Percentiles rank a stretch among this genome's conserved stretches.
Evolutionary conservation across 805 yeast genomes (phyloP).

Genomic region (Candida ovalis): DNA sequence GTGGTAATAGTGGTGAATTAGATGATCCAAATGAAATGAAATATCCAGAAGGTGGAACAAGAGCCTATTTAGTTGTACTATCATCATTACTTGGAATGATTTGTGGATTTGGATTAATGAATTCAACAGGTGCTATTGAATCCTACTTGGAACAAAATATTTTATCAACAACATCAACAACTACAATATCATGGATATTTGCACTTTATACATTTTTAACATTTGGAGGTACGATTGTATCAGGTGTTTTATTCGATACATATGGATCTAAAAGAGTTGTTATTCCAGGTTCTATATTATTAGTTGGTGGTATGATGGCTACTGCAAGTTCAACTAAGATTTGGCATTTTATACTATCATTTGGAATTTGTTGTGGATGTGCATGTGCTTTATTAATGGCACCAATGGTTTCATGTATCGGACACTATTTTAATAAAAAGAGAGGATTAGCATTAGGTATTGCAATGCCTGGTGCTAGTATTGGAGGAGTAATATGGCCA

Average conservation of each 20-base stretch:
- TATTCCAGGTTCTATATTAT: constrained; percentile 33
- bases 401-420: constrained; percentile 44
- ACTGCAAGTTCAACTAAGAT: constrained; percentile 41
- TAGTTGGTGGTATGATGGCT: constrained; percentile 39
- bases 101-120: constrained; percentile 61
- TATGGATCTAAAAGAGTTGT: constrained; percentile 40
- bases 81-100: constrained; percentile 58
- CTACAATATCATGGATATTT: constrained; percentile 68
- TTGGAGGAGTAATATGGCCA: constrained; percentile 57
- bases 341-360: constrained; percentile 50
- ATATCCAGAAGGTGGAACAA: constrained; percentile 60
- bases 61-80: constrained; percentile 39
- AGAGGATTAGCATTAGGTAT: constrained; percentile 61
- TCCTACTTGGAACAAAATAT: constrained; percentile 56
- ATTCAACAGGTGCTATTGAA: constrained; percentile 64
- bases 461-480: constrained; percentile 56
- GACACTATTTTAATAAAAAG: constrained; percentile 55
- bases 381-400: constrained; percentile 45
- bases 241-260: constrained; percentile 44
- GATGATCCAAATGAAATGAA: constrained; percentile 5
- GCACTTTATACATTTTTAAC: constrained; percentile 45
- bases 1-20: not conserved
- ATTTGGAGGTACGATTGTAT: constrained; percentile 38
- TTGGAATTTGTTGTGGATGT: constrained; percentile 41
- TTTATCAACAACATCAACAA: constrained; percentile 39